Evolutionary conservation across 805 yeast genomes (phyloP).

Genomic region (Hanseniaspora lachancei): DNA sequence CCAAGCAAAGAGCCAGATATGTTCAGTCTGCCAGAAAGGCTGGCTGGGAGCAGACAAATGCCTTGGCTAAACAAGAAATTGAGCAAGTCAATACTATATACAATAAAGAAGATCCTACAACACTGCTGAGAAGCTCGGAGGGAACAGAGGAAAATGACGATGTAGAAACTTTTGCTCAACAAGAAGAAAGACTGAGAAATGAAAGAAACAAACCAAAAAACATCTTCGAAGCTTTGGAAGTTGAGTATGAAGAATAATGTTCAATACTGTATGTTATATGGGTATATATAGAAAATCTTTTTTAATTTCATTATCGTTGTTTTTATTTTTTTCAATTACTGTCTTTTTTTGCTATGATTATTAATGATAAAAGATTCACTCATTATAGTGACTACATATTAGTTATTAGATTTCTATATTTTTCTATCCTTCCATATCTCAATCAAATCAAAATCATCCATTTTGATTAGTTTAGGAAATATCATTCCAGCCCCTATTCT

Average conservation of each 20-base stretch:
- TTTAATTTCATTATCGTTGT: background rate
- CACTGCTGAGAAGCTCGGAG: conserved; percentile 17
- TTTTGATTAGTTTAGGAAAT: conserved; percentile 92
- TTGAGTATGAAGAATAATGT: background rate
- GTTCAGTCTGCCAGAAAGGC: conserved; percentile 53
- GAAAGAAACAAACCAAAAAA: conserved; percentile 3
- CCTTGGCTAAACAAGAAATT: conserved; percentile 30
- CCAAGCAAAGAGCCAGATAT: conserved; percentile 49
- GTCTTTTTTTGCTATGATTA: conserved; percentile 10
- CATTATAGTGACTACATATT: conserved; percentile 67
- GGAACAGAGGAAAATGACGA: background rate
- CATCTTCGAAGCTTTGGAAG: conserved; percentile 1
- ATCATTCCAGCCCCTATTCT: conserved; percentile 74
- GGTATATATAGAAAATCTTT: too few relatives aligned
- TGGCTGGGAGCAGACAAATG: conserved; percentile 60
- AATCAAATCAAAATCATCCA: conserved; percentile 87
- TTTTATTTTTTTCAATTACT: background rate
- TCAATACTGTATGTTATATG: too few relatives aligned
- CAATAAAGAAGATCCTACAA: conserved; percentile 17
- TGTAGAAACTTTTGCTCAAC: conserved; percentile 12
- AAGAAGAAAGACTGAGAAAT: conserved; percentile 7
- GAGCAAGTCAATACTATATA: conserved; percentile 12
- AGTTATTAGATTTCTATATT: conserved; percentile 21
- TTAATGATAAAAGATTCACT: conserved; percentile 13
- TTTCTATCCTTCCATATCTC: conserved; percentile 73